A percentile compares a stretch with the other conserved stretches of the same genome.
These are phyloP conservation scores for Myxozyma geophila DNA, from an alignment of 805 yeast species.

Conservation along the genomic window DNA sequence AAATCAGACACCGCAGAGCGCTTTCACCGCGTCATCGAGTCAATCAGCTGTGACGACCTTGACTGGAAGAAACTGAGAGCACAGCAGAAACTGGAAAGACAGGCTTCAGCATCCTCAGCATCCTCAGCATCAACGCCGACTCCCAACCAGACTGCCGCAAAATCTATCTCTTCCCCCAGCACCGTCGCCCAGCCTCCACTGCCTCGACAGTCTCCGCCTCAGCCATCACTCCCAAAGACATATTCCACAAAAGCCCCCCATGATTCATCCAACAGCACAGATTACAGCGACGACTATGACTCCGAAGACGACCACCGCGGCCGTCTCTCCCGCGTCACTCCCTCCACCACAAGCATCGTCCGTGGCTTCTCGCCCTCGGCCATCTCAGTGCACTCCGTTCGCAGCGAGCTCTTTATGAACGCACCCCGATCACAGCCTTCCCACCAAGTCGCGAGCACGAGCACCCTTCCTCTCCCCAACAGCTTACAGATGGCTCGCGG, in stretches of 20 bases:
- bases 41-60: slow-evolving; percentile 35
- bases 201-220: neutral
- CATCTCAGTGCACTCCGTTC: slow-evolving; percentile 43
- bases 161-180: too few species aligned
- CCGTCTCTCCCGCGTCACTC: slow-evolving; percentile 3
- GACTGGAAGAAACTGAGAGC: slow-evolving; percentile 17
- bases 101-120: too few species aligned
- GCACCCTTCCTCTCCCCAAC: neutral
- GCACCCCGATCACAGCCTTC: slow-evolving; percentile 8
- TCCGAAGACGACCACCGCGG: slow-evolving; percentile 7
- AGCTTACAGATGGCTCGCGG: neutral
- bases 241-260: neutral
- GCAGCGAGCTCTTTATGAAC: slow-evolving; percentile 29
- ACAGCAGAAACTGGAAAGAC: neutral
- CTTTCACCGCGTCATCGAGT: slow-evolving; percentile 38
- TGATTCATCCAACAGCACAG: neutral
- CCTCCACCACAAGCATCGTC: slow-evolving; percentile 40
- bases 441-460: neutral
- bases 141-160: too few species aligned
- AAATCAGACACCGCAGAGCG: slow-evolving; percentile 35
- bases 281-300: slow-evolving; percentile 4
- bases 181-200: too few species aligned
- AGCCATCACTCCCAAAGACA: slow-evolving; percentile 3
- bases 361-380: slow-evolving; percentile 49
- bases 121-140: too few species aligned